Evolutionary conservation across 2,329 filamentous ascomycete genomes (phyloP), one percentile per base, ranked within the genome.

Genomic region (Fusarium keratoplasticum): DNA sequence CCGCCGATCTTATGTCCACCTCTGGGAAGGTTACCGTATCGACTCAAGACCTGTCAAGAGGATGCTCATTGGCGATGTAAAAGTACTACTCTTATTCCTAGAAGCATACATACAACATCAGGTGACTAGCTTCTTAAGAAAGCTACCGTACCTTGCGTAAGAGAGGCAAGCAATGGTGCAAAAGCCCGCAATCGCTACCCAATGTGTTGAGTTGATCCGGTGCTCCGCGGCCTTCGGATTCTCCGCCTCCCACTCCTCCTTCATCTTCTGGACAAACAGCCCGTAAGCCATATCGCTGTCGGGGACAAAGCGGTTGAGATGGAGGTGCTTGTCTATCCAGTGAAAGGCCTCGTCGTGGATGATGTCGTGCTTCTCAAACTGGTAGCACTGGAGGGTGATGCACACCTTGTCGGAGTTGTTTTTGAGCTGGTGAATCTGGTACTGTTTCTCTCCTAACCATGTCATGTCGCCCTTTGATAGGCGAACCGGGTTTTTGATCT

Each of bases 351-450:
- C 58, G 7, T 61, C 58, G 29, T 61, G 58, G 29, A 61, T 29
- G 7, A 13, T 61, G 29, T 44, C 27, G 16, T 61, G 7, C 36
- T 61, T 33, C 25, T 61, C 58, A 14, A 61, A 61, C 38, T 61
- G 38, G 9, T 44, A 44, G 13, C 58, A 61, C n/a, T 61, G 27
- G 29, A 61, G 38, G n/a, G 58, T 44, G 58, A 61, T 61, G 29
- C 25, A 44, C n/a, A 61, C 58, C 27, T 40, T 47, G 7, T 61
- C 13, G 13, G 27, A 35, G 20, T 33, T 33, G 38, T 61, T 61
- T 13, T 61, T 16, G n/a, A 61, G 38, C n/a, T 61, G 38, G 31
- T 47, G 58, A 18, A 44, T 33, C 58, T 61, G 58, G n/a, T 61
- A 61, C 27, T 61, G 58, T 13, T 44, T 31, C 18, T 61, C 38